phyloP scores from a whole-genome alignment of 192 early-diverging fungal genomes.

The Linnemannia schmuckeri region DNA sequence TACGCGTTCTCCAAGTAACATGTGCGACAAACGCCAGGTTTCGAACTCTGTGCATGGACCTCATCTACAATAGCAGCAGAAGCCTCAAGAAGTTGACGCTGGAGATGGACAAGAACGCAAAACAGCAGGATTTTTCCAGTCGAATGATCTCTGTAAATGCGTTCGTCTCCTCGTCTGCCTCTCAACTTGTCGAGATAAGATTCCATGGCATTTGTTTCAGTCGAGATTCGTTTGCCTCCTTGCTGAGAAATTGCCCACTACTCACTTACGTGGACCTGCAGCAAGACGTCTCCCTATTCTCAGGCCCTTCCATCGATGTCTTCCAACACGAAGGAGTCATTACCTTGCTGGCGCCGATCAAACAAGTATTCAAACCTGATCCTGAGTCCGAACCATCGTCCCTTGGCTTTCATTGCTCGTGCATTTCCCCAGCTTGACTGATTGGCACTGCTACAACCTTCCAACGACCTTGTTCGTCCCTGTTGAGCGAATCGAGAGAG shows the following conservation, averaged over 20 bases:
- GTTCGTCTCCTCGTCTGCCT: constrained; percentile 1
- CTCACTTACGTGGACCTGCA: constrained; percentile 18
- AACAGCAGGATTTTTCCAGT: not conserved
- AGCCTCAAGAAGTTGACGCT: constrained; percentile 14
- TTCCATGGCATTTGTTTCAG: constrained; percentile 13
- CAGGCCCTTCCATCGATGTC: constrained; percentile 16
- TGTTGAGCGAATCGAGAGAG: constrained; percentile 14
- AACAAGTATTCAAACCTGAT: constrained; percentile 15
- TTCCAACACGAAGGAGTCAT: constrained; percentile 16
- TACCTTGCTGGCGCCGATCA: constrained; percentile 9
- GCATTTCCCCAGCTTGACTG: constrained; percentile 14
- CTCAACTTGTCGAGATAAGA: not conserved
- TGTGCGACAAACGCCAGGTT: constrained; percentile 2
- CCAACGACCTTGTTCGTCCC: constrained; percentile 3
- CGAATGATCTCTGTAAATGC: constrained; percentile 13
- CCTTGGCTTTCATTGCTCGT: constrained; percentile 16
- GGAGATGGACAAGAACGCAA: not conserved
- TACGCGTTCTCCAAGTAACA: not conserved
- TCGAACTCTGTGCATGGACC: constrained; percentile 10
- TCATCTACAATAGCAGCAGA: constrained; percentile 17
- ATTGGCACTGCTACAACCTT: not conserved
- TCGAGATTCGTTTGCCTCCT: constrained; percentile 6
- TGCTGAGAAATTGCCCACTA: constrained; percentile 21
- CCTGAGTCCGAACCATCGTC: not conserved
- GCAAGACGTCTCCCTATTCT: not conserved